Evolutionary conservation across 208 protist genomes (phyloP), one percentile per base, ranked within the genome.

Genomic region (Leishmania aethiopica): DNA sequence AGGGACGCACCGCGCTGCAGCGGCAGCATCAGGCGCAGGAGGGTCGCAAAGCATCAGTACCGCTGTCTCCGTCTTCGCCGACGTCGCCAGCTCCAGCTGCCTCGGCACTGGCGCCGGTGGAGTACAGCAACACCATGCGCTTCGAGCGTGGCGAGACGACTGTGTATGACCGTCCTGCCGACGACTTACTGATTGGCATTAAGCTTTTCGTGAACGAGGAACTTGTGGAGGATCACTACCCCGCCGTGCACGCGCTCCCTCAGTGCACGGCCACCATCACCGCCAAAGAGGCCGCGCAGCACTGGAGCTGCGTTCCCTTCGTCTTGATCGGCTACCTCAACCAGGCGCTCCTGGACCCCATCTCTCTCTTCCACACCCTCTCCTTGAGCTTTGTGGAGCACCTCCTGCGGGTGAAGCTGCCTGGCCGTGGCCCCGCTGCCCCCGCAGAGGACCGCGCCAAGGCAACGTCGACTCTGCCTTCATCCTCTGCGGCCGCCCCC

Each of bases 371-470:
- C 77, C 86, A 89, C 55, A 80, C 80, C 35, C 84, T 96, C 5
- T 93, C 90, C 6, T 73, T 96, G n/a, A 94, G 76, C 62, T 94
- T 96, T 82, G 91, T 88, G 32, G 90, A 93, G 75, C 89, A 94
- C 73, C 81, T 96, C 73, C 80, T 96, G 76, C 86, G 77, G 2
- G 64, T 94, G n/a, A 90, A 89, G 47, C 59, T 87, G 25, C 74
- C 79, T 66, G 17, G 81, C 55, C 25, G 62, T 64, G 5, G 55
- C 62, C n/a, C 42, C 32, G 2, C 72, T 22, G 51, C 1, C n/a
- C 4, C 42, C 1, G 51, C 53, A 62, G 73, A 45, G 74, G 62
- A 64, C 66, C 11, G 35, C 40, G 37, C 32, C 47, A 53, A 40
- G 13, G 74, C 64, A 62, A 22, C 78, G 19, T 19, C 47, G 37